These are phyloP conservation scores for Rossbeevera mucosa DNA, from an alignment of 768 basidiomycete species.

Conservation along the genomic window DNA sequence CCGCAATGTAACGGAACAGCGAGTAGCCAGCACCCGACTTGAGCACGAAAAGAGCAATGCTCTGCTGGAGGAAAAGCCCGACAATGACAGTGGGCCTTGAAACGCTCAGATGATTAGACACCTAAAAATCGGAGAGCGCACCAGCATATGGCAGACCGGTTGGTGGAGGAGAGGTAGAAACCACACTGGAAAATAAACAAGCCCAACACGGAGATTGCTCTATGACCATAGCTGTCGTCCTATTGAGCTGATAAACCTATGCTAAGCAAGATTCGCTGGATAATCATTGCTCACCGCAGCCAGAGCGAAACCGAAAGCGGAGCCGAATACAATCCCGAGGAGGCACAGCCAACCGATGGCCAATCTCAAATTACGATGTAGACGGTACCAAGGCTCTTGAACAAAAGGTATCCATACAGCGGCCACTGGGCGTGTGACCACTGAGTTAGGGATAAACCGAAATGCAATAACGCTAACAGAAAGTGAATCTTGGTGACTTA, in stretches of 20 bases:
- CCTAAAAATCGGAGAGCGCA: conserved; percentile 28
- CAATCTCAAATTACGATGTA: conserved; percentile 53
- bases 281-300: conserved; percentile 38
- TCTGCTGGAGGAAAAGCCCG: conserved; percentile 81
- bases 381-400: conserved; percentile 60
- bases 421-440: conserved; percentile 65
- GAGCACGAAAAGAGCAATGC: conserved; percentile 83
- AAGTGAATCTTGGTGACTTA: not conserved
- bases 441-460: conserved; percentile 73
- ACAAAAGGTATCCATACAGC: conserved; percentile 67
- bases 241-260: conserved; percentile 25
- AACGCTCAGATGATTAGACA: not conserved
- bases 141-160: conserved; percentile 69
- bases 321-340: conserved; percentile 75
- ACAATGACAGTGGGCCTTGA: conserved; percentile 81
- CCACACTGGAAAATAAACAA: conserved; percentile 73
- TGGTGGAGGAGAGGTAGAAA: conserved; percentile 65
- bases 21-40: conserved; percentile 79
- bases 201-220: conserved; percentile 77
- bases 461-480: conserved; percentile 64
- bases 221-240: conserved; percentile 68
- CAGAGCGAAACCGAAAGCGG: conserved; percentile 77
- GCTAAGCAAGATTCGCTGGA: conserved; percentile 1
- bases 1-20: conserved; percentile 81
- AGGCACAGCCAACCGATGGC: conserved; percentile 73